Evolutionary conservation across 2,329 filamentous ascomycete species (phyloP).

Genomic region (Botryosphaeria dothidea): DNA sequence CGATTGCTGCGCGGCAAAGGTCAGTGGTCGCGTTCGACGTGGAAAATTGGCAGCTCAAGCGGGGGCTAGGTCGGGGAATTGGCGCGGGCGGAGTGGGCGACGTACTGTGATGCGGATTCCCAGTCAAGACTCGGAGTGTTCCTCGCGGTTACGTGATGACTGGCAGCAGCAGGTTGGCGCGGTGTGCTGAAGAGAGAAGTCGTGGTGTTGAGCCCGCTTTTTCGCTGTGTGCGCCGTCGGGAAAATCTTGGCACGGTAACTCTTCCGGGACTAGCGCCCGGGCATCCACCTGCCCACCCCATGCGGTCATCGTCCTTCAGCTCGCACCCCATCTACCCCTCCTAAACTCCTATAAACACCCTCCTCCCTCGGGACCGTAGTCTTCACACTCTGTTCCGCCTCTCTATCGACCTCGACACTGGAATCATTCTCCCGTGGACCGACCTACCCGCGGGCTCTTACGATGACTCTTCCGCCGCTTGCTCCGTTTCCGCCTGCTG

Average conservation of each 20-base stretch:
- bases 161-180: slow-evolving; percentile 33
- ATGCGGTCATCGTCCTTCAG: slow-evolving; percentile 15
- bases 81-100: slow-evolving; percentile 10
- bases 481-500: slow-evolving; percentile 72
- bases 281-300: background rate
- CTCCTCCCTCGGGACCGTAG: background rate
- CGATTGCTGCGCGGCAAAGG: slow-evolving; percentile 18
- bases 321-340: background rate
- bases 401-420: background rate
- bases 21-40: slow-evolving; percentile 10
- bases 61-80: background rate
- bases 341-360: background rate
- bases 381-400: background rate
- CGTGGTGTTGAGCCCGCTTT: slow-evolving; percentile 23
- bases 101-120: slow-evolving; percentile 26
- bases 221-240: slow-evolving; percentile 26
- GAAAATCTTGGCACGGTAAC: slow-evolving; percentile 43
- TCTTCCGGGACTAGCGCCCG: slow-evolving; percentile 24
- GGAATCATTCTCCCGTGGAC: background rate
- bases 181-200: slow-evolving; percentile 19
- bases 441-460: background rate
- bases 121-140: slow-evolving; percentile 50
- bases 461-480: slow-evolving; percentile 65
- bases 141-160: slow-evolving; percentile 58
- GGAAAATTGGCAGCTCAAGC: slow-evolving; percentile 2